Evolutionary conservation across 805 yeast genomes (phyloP).

Genomic region (Pichia cabralensis): DNA sequence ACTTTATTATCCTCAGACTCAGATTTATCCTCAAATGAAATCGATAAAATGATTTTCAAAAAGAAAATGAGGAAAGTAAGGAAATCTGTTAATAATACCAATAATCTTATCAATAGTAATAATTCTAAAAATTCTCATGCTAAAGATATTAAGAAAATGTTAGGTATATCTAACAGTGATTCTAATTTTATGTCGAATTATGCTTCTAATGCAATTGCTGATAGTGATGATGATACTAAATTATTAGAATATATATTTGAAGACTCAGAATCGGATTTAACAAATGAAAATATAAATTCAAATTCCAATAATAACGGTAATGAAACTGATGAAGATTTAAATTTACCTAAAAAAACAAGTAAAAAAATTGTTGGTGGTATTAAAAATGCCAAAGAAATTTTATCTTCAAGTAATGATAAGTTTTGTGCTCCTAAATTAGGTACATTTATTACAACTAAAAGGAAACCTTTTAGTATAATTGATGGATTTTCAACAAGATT

Average conservation of each 20-base stretch:
- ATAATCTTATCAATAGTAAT: background rate
- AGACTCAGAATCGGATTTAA: slow-evolving; percentile 15
- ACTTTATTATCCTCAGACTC: slow-evolving; percentile 11
- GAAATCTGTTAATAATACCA: slow-evolving; percentile 1
- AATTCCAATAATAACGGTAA: slow-evolving; percentile 52
- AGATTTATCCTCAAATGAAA: slow-evolving; percentile 23
- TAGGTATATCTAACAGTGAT: slow-evolving; percentile 10
- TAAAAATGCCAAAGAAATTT: slow-evolving; percentile 83
- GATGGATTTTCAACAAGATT: slow-evolving; percentile 91
- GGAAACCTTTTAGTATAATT: slow-evolving; percentile 82
- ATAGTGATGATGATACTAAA: slow-evolving; percentile 43
- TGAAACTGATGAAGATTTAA: slow-evolving; percentile 88
- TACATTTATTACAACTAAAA: slow-evolving; percentile 80
- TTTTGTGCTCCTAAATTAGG: slow-evolving; percentile 89
- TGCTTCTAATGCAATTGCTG: slow-evolving; percentile 9
- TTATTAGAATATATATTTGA: slow-evolving; percentile 66
- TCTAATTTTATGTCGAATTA: slow-evolving; percentile 10
- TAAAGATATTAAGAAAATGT: slow-evolving; percentile 21
- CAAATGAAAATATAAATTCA: slow-evolving; percentile 10
- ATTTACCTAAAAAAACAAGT: slow-evolving; percentile 61
- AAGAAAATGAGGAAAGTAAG: slow-evolving; percentile 3
- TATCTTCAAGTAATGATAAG: slow-evolving; percentile 78
- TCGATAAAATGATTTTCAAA: slow-evolving; percentile 3
- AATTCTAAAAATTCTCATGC: slow-evolving; percentile 19
- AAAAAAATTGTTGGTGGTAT: slow-evolving; percentile 59